Conservation (phyloP, 1,284 basidiomycete genomes). For the Ganoderma lingzhi region DNA sequence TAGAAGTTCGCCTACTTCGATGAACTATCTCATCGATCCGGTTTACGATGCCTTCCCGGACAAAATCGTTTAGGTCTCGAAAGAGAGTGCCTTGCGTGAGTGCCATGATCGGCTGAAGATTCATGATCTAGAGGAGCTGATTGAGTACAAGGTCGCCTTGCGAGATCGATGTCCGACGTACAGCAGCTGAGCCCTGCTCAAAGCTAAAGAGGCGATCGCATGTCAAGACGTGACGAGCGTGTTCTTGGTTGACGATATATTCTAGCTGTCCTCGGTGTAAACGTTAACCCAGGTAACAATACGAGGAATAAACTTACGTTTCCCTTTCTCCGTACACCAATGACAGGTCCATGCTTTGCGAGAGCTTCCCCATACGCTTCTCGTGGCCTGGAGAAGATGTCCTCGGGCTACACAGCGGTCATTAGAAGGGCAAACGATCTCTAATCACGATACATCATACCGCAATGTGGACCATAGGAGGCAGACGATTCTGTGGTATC, state of each 20-base stretch:
- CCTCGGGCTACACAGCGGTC: slow-evolving; percentile 31
- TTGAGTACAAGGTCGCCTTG: slow-evolving; percentile 11
- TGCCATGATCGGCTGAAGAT: slow-evolving; percentile 38
- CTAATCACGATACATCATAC: slow-evolving; percentile 1
- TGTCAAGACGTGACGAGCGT: slow-evolving; percentile 39
- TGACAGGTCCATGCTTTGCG: slow-evolving; percentile 40
- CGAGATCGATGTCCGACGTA: slow-evolving; percentile 23
- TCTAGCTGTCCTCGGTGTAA: slow-evolving; percentile 38
- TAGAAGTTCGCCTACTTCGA: slow-evolving; percentile 26
- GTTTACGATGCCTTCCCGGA: slow-evolving; percentile 35
- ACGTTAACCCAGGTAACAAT: background rate
- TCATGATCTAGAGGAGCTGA: slow-evolving; percentile 34
- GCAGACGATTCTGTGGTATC: slow-evolving; percentile 31
- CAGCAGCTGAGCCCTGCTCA: slow-evolving; percentile 44
- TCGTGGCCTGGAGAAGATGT: slow-evolving; percentile 42
- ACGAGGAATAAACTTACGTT: slow-evolving; percentile 31
- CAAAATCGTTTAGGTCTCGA: slow-evolving; percentile 35
- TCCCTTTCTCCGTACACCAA: slow-evolving; percentile 46
- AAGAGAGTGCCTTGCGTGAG: slow-evolving; percentile 33
- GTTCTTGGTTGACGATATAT: slow-evolving; percentile 43
- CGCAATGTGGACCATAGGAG: slow-evolving; percentile 33
- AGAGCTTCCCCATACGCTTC: slow-evolving; percentile 44
- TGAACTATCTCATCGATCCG: slow-evolving; percentile 37
- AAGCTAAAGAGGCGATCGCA: slow-evolving; percentile 45
- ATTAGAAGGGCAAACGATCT: background rate